Percentiles rank a stretch among this genome's conserved stretches.
Conservation (phyloP, 257 asterid genomes). For the Coffea canephora region DNA sequence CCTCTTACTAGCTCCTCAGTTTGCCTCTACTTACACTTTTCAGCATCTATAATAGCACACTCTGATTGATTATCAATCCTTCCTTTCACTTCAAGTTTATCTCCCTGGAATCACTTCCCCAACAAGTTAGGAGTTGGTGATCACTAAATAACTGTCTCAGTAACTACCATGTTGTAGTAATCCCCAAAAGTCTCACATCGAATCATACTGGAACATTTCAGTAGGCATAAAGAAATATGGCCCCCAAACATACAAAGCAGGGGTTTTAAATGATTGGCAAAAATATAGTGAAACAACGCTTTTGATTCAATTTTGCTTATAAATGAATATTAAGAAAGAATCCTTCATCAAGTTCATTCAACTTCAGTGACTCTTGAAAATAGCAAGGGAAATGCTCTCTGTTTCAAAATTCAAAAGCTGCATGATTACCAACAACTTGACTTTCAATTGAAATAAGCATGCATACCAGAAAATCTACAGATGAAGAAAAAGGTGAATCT, state of each 20-base stretch:
- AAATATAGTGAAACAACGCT: not conserved
- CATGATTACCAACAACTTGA: slow-evolving; percentile 5
- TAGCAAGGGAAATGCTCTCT: not conserved
- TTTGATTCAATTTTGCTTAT: not conserved
- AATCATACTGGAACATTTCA: not conserved
- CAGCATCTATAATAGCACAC: slow-evolving; percentile 41
- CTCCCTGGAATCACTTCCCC: slow-evolving; percentile 45
- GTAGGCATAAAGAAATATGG: not conserved
- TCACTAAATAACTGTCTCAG: not conserved
- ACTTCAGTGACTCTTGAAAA: not conserved
- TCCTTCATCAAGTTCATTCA: not conserved
- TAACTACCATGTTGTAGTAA: not conserved
- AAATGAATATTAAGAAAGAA: not conserved
- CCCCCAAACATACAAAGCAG: not conserved
- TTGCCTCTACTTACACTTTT: slow-evolving; percentile 38
- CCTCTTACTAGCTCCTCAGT: slow-evolving; percentile 49
- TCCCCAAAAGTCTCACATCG: not conserved
- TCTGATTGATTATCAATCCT: slow-evolving; percentile 39
- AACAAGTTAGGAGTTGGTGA: slow-evolving; percentile 25
- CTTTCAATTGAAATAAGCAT: slow-evolving; percentile 20
- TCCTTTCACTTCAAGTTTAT: slow-evolving; percentile 25
- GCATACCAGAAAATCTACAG: slow-evolving; percentile 55
- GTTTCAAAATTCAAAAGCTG: slow-evolving; percentile 2
- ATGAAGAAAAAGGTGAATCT: slow-evolving; percentile 33
- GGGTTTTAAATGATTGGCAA: not conserved